Conservation (phyloP, 768 basidiomycete genomes). For the Tricholoma terreum region DNA sequence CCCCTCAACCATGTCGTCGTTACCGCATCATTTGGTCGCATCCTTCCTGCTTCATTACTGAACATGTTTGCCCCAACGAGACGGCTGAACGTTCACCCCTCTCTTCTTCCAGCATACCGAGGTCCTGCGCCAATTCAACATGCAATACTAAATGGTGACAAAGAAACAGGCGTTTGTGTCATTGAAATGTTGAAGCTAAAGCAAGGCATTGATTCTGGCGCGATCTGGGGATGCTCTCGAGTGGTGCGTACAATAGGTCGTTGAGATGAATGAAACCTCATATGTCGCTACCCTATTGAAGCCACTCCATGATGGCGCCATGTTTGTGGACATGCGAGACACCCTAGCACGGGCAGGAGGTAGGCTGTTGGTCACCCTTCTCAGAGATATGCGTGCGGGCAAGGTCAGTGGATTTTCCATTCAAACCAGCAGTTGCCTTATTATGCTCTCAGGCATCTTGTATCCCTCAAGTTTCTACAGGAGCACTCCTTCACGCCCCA, state of each 20-base stretch:
- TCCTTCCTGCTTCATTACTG: conserved; percentile 64
- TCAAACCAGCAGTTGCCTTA: not conserved
- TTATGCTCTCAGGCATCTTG: conserved; percentile 40
- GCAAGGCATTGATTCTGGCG: conserved; percentile 77
- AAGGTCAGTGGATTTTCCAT: conserved; percentile 35
- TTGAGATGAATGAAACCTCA: not conserved
- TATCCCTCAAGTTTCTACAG: conserved; percentile 41
- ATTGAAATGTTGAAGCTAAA: conserved; percentile 68
- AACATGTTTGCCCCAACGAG: conserved; percentile 53
- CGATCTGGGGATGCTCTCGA: conserved; percentile 53
- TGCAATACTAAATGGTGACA: conserved; percentile 64
- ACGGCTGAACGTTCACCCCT: conserved; percentile 87
- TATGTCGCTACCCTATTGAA: conserved; percentile 22
- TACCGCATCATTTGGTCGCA: conserved; percentile 90
- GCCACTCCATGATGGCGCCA: conserved; percentile 49
- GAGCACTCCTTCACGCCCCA: conserved; percentile 49
- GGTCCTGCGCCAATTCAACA: conserved; percentile 91
- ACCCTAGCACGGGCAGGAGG: conserved; percentile 64
- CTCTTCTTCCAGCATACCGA: conserved; percentile 81
- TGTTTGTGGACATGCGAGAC: conserved; percentile 56
- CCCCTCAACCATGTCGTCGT: conserved; percentile 57
- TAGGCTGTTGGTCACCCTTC: conserved; percentile 62
- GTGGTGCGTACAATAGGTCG: conserved; percentile 43
- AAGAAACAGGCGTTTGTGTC: conserved; percentile 76
- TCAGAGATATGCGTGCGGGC: conserved; percentile 60